Base-by-base conservation (phyloP, 164 flowering plant species). In the Platanus orientalis region DNA sequence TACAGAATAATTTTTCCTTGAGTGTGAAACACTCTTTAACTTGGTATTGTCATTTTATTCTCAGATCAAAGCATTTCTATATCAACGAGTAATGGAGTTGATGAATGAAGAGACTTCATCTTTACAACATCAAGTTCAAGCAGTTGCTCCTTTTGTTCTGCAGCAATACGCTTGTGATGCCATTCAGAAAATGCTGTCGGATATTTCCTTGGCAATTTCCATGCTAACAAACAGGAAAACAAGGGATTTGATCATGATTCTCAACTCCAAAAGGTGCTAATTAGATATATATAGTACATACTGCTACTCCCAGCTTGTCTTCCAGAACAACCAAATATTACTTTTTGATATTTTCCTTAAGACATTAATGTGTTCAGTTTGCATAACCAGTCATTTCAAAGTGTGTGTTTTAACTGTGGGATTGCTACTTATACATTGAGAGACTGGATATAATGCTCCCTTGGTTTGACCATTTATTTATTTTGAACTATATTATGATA, bases 121-220 rank as follows among this genome's bases (percentile, higher is more conserved):
- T 53, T 71, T 94, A 73, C 95, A 88, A 73, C 84, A 94, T 79
- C 99, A 89, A 80, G 92, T 91, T 59, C 99, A 94, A 73, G 80
- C 99, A 58, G 92, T 91, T 72, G 82, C 91, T 73, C 99, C 99
- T 11, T 83, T 86, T 74, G 90, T 94, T 59, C 79, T 91, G 60
- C 99, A 94, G 76, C 97, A 94, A 70, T 89, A 87, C 69, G 36
- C 86, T 25, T 70, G 92, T 36, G 97, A 89, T 71, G 74, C 83
- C 65, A 85, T 87, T 67, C 87, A 84, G 64, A 62, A 64, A 52
- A 91, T 91, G 97, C 61, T 85, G 12, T 77, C 84, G 45, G 83
- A 81, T 63, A 67, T 88, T 67, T 86, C 92, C 49, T 16, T 45
- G 49, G 90, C 92, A 57, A 85, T 91, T 66, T 80, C 92, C 6